Base-by-base conservation (phyloP, 768 basidiomycete species). In the Pleurotus eryngii region DNA sequence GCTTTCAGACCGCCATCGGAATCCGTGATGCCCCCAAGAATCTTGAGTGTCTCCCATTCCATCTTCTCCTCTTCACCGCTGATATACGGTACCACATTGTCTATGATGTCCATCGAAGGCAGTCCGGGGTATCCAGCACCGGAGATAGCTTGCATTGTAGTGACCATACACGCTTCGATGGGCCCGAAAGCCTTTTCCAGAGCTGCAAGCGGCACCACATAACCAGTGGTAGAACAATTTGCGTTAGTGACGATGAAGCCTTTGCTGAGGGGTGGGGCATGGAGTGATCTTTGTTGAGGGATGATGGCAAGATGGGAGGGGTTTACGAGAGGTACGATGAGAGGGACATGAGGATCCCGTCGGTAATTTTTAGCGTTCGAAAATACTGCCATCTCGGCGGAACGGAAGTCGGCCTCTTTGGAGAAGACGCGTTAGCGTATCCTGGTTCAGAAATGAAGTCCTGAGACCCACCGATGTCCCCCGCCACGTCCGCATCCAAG, bases 181-280 rank as follows among this genome's bases (percentile, higher is more conserved):
- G 95, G 95, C 4, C 97, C 97, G 60, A 98, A 99, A 0, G 89
- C 80, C 60, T 81, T 83, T 71, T 97, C 95, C 62, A 98, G 82
- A 0, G 95, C 94, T 48, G 84, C 82, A 63, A 98, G 85, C n/a
- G 95, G 92, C 58, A 97, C 84, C 58, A 93, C 92, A 67, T 87
- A 81, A 43, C 90, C 95, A 0, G 97, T 99, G 3, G 97, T 98
- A 20, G 92, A 89, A 75, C 97, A 98, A 75, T 98, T 99, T 63
- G 97, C 97, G 70, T 99, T 99, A 57, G 95, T 95, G 60, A 99
- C 88, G 70, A 99, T 95, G 78, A 93, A 98, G 3, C 97, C 97
- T 62, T 83, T 85, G 66, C 81, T 82, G 35, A 89, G 81, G 0
- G 83, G 84, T 17, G 85, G 89, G 2, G 77, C 72, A 62, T 90